Conservation (phyloP, 202 grass and related monocot genomes). For the Zizania palustris region DNA sequence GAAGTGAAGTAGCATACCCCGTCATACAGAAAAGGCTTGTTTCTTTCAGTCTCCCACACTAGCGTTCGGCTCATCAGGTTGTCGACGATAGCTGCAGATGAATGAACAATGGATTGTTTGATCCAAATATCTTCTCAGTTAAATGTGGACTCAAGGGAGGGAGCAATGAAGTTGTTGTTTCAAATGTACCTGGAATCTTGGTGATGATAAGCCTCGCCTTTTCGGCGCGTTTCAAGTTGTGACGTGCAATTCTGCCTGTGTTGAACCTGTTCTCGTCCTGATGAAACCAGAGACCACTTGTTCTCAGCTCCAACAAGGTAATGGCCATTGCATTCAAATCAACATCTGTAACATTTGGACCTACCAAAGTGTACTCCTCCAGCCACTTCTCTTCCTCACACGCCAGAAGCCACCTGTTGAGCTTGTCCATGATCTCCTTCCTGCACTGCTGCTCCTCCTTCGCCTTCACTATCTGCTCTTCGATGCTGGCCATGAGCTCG, state of each 20-base stretch:
- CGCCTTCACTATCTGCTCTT: constrained; percentile 56
- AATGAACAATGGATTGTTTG: neutral
- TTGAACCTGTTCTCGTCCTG: constrained; percentile 71
- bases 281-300: constrained; percentile 18
- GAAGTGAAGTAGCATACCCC: constrained; percentile 35
- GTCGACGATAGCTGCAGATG: constrained; percentile 53
- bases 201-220: constrained; percentile 62
- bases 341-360: neutral
- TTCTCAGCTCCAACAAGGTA: constrained; percentile 9
- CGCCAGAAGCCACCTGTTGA: constrained; percentile 63
- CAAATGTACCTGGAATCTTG: constrained; percentile 60
- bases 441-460: constrained; percentile 59
- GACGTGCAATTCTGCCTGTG: constrained; percentile 58
- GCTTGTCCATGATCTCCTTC: constrained; percentile 74
- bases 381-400: constrained; percentile 81
- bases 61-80: constrained; percentile 59
- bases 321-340: neutral
- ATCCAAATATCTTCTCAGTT: neutral
- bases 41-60: constrained; percentile 62
- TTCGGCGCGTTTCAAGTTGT: constrained; percentile 70
- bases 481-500: constrained; percentile 70
- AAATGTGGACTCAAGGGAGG: no score
- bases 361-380: constrained; percentile 62
- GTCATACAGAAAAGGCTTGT: constrained; percentile 68
- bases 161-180: neutral